Evolutionary conservation across 2,329 filamentous ascomycete genomes (phyloP).

Genomic region (Arthrobotrys conoides): DNA sequence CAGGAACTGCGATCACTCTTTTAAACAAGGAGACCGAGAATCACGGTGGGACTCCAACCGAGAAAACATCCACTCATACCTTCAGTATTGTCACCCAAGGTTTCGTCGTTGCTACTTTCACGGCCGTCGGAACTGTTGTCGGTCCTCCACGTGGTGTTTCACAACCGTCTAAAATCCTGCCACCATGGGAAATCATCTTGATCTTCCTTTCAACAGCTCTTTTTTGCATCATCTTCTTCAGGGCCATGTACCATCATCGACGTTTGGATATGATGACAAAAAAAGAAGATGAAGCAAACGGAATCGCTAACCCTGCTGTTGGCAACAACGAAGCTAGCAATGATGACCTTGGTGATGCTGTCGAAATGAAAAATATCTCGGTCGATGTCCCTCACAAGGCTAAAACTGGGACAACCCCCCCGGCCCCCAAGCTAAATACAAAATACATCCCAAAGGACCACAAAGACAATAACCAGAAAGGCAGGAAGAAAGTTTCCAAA

Average conservation of each 20-base stretch:
- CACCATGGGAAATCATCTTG: conserved; percentile 15
- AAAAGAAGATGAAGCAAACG: background rate
- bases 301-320: background rate
- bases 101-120: conserved; percentile 48
- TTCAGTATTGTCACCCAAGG: conserved; percentile 34
- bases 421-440: background rate
- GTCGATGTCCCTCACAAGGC: background rate
- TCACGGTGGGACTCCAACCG: background rate
- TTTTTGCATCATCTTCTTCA: conserved; percentile 6
- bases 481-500: background rate
- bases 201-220: conserved; percentile 1
- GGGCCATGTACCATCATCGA: background rate
- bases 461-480: background rate
- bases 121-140: conserved; percentile 17
- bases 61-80: conserved; percentile 23
- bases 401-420: background rate
- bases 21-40: background rate
- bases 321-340: background rate
- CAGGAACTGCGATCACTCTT: background rate
- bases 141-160: conserved; percentile 29
- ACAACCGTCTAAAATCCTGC: background rate
- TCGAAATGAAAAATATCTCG: background rate
- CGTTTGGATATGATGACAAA: conserved; percentile 10
- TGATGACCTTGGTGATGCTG: too few relatives aligned
- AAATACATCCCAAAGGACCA: conserved; percentile 7